A percentile compares a stretch with the other conserved stretches of the same genome.
phyloP scores from a whole-genome alignment of 768 basidiomycete genomes.

The Suillus ampliporus region DNA sequence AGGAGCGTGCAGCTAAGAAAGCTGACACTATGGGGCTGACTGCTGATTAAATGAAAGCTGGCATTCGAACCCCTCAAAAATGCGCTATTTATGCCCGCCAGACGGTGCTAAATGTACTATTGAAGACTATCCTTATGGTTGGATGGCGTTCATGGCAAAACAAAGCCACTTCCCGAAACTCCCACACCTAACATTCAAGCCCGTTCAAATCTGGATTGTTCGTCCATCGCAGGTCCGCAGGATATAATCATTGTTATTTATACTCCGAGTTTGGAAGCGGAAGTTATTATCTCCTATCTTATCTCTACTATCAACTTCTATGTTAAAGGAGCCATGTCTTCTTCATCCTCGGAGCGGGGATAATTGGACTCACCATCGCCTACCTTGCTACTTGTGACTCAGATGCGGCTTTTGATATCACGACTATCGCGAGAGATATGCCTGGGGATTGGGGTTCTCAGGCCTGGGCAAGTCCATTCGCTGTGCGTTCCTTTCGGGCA shows the following conservation, averaged over 20 bases:
- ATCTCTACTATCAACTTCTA: background rate
- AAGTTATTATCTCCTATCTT: background rate
- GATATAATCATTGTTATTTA: background rate
- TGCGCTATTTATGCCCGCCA: background rate
- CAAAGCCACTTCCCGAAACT: background rate
- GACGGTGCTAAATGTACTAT: background rate
- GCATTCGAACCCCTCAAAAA: background rate
- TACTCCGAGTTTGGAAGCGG: background rate
- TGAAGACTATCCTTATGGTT: background rate
- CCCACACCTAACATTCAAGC: background rate
- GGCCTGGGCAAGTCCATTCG: slow-evolving; percentile 57
- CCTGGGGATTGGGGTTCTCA: slow-evolving; percentile 45
- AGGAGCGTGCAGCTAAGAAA: slow-evolving; percentile 44
- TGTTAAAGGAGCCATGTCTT: slow-evolving; percentile 20
- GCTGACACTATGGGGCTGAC: slow-evolving; percentile 48
- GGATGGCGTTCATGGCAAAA: background rate
- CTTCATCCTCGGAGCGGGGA: slow-evolving; percentile 44
- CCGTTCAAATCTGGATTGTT: background rate
- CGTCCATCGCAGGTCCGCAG: background rate
- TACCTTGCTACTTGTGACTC: slow-evolving; percentile 34
- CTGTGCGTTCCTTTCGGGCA: slow-evolving; percentile 37
- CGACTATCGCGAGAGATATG: slow-evolving; percentile 44
- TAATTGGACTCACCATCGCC: slow-evolving; percentile 45
- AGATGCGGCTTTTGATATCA: slow-evolving; percentile 25
- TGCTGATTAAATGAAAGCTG: background rate